A percentile compares a stretch with the other conserved stretches of the same genome.
phyloP scores from a whole-genome alignment of 2,329 filamentous ascomycete species.

The Lachnellula hyalina region DNA sequence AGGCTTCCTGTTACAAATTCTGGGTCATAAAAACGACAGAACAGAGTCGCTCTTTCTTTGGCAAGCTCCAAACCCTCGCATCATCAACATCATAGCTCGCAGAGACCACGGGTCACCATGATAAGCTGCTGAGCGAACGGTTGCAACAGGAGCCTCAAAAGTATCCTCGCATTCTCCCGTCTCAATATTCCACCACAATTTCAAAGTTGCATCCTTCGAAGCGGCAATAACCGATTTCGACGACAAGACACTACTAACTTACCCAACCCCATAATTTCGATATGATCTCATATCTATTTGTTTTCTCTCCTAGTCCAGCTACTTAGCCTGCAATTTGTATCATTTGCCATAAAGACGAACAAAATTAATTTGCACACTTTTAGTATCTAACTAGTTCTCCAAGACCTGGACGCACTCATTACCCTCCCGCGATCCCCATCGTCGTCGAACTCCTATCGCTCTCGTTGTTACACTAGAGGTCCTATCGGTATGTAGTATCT shows the following conservation, averaged over 20 bases:
- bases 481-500: too few relatives aligned
- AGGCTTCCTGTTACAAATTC: slow-evolving; percentile 82
- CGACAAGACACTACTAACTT: neutral
- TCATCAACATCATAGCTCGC: slow-evolving; percentile 87
- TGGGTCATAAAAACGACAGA: slow-evolving; percentile 88
- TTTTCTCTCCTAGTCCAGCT: neutral
- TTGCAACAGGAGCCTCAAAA: slow-evolving; percentile 3
- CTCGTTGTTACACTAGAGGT: too few relatives aligned
- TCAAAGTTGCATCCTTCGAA: slow-evolving; percentile 5
- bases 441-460: too few relatives aligned
- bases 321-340: too few relatives aligned
- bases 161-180: slow-evolving; percentile 1
- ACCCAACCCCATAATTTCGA: neutral
- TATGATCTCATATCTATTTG: neutral
- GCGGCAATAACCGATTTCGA: slow-evolving; percentile 2
- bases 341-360: too few relatives aligned
- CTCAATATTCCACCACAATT: slow-evolving; percentile 7
- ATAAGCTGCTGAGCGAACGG: neutral
- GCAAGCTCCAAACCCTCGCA: slow-evolving; percentile 63
- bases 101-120: slow-evolving; percentile 72
- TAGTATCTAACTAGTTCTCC: too few relatives aligned
- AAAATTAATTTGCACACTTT: too few relatives aligned
- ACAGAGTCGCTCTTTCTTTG: slow-evolving; percentile 90
- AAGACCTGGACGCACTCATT: too few relatives aligned
- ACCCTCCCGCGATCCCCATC: too few relatives aligned